Base-by-base conservation (phyloP, 768 basidiomycete species). In the Tricholoma sp. region DNA sequence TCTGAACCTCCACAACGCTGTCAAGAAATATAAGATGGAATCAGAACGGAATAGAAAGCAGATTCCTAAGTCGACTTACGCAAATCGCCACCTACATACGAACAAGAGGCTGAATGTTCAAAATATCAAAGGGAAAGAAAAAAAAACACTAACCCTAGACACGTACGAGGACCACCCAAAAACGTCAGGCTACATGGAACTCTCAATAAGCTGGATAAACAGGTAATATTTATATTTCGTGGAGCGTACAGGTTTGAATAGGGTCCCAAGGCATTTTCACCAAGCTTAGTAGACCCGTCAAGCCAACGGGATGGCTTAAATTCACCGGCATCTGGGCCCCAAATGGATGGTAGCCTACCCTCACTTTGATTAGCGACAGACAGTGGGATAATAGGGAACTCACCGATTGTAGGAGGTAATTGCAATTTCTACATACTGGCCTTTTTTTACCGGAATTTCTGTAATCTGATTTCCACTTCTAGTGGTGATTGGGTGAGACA, bases 241-340 rank as follows among this genome's bases (percentile, higher is more conserved):
- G n/a, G n/a, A n/a, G 36, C 45, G 9, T 47, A 47, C 45, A 47
- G n/a, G 3, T 31, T 31, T 47, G 45, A 47, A 47, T 47, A 47
- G 4, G 45, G 45, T 24, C 45, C 45, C 9, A 47, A 47, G 6
- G 45, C 45, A 20, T 3, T 47, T 24, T 31, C 29, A 4, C 29
- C 29, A n/a, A 31, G 5, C 29, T 20, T 20, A 36, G 20, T 18
- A 13, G 36, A 7, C 15, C 18, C 50, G 31, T 41, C 12, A 4
- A 52, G 49, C 50, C 55, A 56, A 28, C 50, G 48, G 17, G 50
- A 51, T 8, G 50, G 55, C 36, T 39, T 33, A 29, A 56, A 56
- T 24, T 37, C 49, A 24, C 52, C 18, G 0, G 55, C 55, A 56
- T 56, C 55, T 7, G 48, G 32, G 24, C 55, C 55, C 55, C 55